Percentiles rank a stretch among this genome's conserved stretches.
Conservation (phyloP, 306 rosid species). For the Castanea mollissima region DNA sequence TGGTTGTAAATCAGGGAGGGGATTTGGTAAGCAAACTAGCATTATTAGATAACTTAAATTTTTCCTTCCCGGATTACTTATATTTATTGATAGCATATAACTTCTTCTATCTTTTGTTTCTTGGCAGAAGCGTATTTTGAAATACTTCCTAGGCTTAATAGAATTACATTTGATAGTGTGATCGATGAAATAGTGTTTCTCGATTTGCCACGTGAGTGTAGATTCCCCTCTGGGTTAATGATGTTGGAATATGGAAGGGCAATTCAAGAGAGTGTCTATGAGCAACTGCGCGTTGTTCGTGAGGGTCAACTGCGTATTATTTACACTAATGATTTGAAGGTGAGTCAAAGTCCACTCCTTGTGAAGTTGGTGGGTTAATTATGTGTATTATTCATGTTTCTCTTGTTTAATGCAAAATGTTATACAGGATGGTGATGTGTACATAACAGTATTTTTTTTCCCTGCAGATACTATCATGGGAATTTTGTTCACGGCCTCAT, state of each 20-base stretch:
- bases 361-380: neutral
- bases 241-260: conserved; percentile 44
- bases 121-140: conserved; percentile 39
- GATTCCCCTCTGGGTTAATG: conserved; percentile 38
- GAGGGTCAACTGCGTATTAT: conserved; percentile 41
- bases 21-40: conserved; percentile 34
- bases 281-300: conserved; percentile 31
- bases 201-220: conserved; percentile 34
- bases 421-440: neutral
- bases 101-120: conserved; percentile 9
- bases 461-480: conserved; percentile 43
- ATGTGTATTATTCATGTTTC: neutral
- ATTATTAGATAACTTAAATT: no score
- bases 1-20: conserved; percentile 32
- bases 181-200: conserved; percentile 40
- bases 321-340: conserved; percentile 39
- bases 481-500: conserved; percentile 43
- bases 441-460: neutral
- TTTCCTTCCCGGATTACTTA: neutral
- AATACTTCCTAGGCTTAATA: conserved; percentile 42
- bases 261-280: conserved; percentile 47
- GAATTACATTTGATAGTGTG: conserved; percentile 33
- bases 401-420: neutral
- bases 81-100: neutral
- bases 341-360: neutral